Percentiles rank a stretch among this genome's conserved stretches.
Conservation (phyloP, 1,139 yeast species). For the Geotrichum citri-aurantii region DNA sequence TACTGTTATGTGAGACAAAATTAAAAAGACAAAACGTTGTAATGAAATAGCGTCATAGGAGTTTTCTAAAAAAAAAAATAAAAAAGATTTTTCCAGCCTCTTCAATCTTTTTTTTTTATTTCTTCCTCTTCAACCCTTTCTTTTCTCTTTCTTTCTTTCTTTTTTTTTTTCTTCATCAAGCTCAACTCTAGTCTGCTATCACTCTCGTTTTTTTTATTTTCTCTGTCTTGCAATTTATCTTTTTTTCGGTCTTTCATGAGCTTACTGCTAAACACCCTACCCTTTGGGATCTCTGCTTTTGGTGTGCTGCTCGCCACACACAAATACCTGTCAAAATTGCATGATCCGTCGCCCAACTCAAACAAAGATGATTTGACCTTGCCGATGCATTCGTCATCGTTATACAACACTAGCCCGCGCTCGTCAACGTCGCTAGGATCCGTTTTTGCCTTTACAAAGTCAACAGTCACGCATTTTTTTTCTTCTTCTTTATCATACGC, state of each 20-base stretch:
- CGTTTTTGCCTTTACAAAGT: neutral
- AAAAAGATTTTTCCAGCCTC: neutral
- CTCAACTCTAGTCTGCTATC: neutral
- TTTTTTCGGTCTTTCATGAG: slow-evolving; percentile 7
- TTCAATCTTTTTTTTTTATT: neutral
- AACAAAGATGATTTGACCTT: neutral
- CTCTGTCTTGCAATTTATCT: neutral
- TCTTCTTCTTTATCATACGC: neutral
- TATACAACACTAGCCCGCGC: slow-evolving; percentile 5
- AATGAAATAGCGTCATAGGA: neutral
- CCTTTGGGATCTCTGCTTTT: slow-evolving; percentile 15
- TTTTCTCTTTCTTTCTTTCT: neutral
- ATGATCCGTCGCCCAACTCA: neutral
- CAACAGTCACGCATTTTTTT: neutral
- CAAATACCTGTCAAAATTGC: slow-evolving; percentile 8
- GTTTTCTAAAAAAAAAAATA: neutral
- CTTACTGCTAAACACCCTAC: slow-evolving; percentile 13
- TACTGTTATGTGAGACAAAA: too few relatives aligned
- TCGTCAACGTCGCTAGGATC: neutral
- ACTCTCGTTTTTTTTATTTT: too few relatives aligned
- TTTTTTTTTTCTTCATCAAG: neutral
- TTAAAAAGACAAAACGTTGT: too few relatives aligned
- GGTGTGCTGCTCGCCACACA: slow-evolving; percentile 14
- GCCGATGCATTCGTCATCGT: slow-evolving; percentile 7
- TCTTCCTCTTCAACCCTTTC: too few relatives aligned